Evolutionary conservation across 345 rosid genomes (phyloP), one percentile per base, ranked within the genome.

Genomic region (Populus deltoides): DNA sequence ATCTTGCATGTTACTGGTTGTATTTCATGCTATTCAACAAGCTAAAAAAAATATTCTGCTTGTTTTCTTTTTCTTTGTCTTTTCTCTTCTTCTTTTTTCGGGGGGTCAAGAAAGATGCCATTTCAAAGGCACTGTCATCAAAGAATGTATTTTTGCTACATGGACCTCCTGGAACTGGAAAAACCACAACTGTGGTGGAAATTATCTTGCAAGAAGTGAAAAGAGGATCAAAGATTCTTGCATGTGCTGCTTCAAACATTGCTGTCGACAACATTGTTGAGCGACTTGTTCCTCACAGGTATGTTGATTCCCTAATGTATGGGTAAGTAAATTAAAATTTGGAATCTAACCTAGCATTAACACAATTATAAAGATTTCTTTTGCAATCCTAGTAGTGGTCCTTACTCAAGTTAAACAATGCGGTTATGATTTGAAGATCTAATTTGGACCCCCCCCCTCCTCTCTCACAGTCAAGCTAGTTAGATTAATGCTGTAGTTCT

Each of bases 141-240:
- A 96, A 91, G 79, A 85, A 91, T 82, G 92, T 96, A 45, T 93
- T 91, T 77, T 86, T 96, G 82, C 84, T 96, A 73, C 99, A 93
- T 78, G 99, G 99, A 22, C 99, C 99, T 84, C 99, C 99, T 85
- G 99, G 99, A 79, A 96, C 99, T 72, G 98, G 99, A 27, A 93
- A 96, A 90, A 96, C 97, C n/a, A 93, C 98, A 9, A 89, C 99
- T 1, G 99, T 96, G 11, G 94, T 96, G 67, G 99, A 96, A 84
- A 91, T 96, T 35, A 85, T 96, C 79, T 86, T 93, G 49, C 98
- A 96, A 87, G 97, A 93, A 89, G 98, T 93, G 67, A 93, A 96
- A 77, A 89, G 91, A 67, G 98, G 98, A 75, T 89, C 94, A n/a
- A 96, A 92, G 87, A 90, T 96, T 79, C 97, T 96, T 76, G 99